A percentile compares a stretch with the other conserved stretches of the same genome.
Evolutionary conservation across 331 rosid species (phyloP).

Genomic region (Malus hybrid): DNA sequence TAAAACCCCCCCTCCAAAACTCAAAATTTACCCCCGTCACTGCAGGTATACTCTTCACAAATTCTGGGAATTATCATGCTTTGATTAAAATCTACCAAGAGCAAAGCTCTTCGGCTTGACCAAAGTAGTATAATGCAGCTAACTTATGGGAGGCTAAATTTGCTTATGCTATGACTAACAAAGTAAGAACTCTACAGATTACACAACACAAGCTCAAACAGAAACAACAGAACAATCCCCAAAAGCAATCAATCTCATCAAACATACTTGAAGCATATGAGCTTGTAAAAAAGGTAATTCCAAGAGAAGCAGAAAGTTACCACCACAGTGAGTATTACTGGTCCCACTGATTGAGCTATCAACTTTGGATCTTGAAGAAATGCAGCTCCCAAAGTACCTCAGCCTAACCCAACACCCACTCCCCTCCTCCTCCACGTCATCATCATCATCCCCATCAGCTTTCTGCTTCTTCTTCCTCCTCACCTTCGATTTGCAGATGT

Average conservation of each 20-base stretch:
- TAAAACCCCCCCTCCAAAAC: neutral
- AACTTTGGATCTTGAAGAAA: conserved; percentile 99
- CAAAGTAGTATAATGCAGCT: conserved; percentile 13
- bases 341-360: conserved; percentile 82
- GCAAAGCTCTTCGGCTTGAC: conserved; percentile 9
- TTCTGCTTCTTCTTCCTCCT: conserved; percentile 64
- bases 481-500: neutral
- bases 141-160: neutral
- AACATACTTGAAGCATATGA: conserved; percentile 5
- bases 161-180: neutral
- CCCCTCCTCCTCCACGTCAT: conserved; percentile 35
- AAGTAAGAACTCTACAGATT: conserved; percentile 4
- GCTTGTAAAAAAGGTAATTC: conserved; percentile 6
- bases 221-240: conserved; percentile 5
- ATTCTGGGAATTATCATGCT: neutral
- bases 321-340: conserved; percentile 66
- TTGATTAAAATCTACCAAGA: neutral
- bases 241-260: conserved; percentile 4
- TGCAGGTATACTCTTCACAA: neutral
- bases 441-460: conserved; percentile 31
- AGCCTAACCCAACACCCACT: conserved; percentile 85
- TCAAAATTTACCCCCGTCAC: neutral
- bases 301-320: conserved; percentile 38
- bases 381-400: conserved; percentile 84
- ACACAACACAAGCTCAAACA: neutral